These are phyloP conservation scores for Xanthoceras sorbifolium DNA, from an alignment of 345 rosid genomes.

Conservation along the genomic window DNA sequence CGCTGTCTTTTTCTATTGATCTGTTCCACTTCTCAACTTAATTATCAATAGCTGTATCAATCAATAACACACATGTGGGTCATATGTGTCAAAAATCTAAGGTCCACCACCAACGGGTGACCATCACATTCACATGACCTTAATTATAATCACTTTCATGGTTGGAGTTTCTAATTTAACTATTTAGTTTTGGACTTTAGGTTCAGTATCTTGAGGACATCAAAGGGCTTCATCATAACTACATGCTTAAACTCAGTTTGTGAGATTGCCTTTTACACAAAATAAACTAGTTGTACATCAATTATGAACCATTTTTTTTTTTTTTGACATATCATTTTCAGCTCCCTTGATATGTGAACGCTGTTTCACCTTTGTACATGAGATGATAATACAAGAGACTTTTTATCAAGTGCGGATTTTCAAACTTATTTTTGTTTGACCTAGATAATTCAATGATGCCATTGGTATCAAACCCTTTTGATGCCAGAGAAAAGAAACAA, in stretches of 20 bases:
- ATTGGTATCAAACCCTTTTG: slow-evolving; percentile 16
- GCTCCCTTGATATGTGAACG: too few relatives aligned
- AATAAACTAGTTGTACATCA: not conserved
- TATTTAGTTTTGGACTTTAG: not conserved
- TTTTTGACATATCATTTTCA: slow-evolving; percentile 15
- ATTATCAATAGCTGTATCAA: not conserved
- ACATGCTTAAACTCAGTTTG: too few relatives aligned
- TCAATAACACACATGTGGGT: not conserved
- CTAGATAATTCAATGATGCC: slow-evolving; percentile 20
- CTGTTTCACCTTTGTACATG: too few relatives aligned
- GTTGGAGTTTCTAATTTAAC: not conserved
- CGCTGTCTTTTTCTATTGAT: too few relatives aligned
- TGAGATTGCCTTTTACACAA: too few relatives aligned
- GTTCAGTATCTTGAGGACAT: not conserved
- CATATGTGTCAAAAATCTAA: not conserved
- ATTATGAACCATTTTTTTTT: slow-evolving; percentile 13
- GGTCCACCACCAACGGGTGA: too few relatives aligned
- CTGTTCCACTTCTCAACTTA: too few relatives aligned
- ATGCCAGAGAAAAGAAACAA: slow-evolving; percentile 10
- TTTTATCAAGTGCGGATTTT: too few relatives aligned
- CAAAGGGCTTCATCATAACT: too few relatives aligned
- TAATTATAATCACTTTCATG: not conserved
- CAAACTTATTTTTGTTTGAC: too few relatives aligned
- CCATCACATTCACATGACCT: not conserved
- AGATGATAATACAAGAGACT: too few relatives aligned